Conservation (phyloP, 2,329 filamentous ascomycete genomes). For the Parastagonospora nodorum region DNA sequence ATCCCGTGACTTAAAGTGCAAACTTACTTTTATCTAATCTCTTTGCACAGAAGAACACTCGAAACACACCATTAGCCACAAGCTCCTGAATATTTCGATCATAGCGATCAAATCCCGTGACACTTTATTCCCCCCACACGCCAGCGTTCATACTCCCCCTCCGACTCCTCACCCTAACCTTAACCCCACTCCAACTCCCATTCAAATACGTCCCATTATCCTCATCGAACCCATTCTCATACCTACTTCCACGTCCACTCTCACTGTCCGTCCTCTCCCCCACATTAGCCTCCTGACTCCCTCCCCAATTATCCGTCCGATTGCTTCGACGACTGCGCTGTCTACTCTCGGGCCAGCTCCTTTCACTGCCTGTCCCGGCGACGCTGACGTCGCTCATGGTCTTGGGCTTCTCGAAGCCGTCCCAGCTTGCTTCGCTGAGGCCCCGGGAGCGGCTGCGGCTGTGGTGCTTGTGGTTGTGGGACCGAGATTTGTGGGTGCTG, state of each 20-base stretch:
- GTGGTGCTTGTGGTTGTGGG: neutral
- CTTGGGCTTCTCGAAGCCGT: conserved; percentile 26
- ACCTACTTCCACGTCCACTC: conserved; percentile 2
- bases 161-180: conserved; percentile 18
- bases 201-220: conserved; percentile 29
- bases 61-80: too few species aligned
- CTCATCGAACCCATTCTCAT: conserved; percentile 26
- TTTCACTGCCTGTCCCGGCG: conserved; percentile 11
- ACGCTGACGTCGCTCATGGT: conserved; percentile 24
- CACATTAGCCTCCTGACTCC: conserved; percentile 1
- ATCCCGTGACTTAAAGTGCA: too few species aligned
- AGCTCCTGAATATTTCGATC: too few species aligned
- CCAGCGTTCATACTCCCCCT: conserved; percentile 2
- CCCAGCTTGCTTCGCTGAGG: conserved; percentile 15
- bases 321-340: neutral
- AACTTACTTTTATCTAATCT: too few species aligned
- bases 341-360: conserved; percentile 8
- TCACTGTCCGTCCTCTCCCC: neutral
- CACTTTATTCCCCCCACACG: neutral
- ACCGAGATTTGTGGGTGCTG: neutral
- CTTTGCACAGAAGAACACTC: too few species aligned
- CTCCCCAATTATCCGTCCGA: neutral
- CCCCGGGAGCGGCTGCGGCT: neutral
- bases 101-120: neutral
- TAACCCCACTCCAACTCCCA: conserved; percentile 21